Evolutionary conservation across 768 basidiomycete genomes (phyloP).

Genomic region (Leucocoprinus sp.): DNA sequence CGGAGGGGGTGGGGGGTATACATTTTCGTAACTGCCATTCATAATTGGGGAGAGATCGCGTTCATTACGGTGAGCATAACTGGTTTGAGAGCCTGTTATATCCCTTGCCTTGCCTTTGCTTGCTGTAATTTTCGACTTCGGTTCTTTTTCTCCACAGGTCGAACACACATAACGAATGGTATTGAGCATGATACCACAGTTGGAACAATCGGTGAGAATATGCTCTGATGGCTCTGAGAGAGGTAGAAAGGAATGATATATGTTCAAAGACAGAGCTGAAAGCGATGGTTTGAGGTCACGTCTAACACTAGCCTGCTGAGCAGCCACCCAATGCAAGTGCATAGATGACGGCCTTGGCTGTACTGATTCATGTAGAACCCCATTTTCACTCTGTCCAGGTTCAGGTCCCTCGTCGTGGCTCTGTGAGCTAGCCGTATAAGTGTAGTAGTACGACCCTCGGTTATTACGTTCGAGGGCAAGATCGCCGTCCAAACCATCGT

Average conservation of each 20-base stretch:
- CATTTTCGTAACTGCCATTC: conserved; percentile 20
- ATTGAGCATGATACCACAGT: conserved; percentile 67
- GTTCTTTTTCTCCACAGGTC: conserved; percentile 74
- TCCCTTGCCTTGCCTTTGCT: conserved; percentile 43
- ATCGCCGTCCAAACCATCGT: conserved; percentile 46
- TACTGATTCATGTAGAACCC: conserved; percentile 17
- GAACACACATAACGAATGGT: conserved; percentile 87
- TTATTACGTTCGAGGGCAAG: conserved; percentile 60
- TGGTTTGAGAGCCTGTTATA: conserved; percentile 11
- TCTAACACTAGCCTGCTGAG: conserved; percentile 32
- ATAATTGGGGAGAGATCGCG: conserved; percentile 4
- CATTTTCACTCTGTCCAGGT: conserved; percentile 14
- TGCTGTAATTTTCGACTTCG: conserved; percentile 20
- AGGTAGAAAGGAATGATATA: conserved; percentile 31
- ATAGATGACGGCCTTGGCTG: conserved; percentile 54
- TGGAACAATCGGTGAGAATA: conserved; percentile 73
- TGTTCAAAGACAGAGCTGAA: conserved; percentile 20
- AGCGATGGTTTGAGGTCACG: conserved; percentile 10
- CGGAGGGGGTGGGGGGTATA: neutral
- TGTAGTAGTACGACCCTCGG: conserved; percentile 71
- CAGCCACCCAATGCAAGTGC: conserved; percentile 58
- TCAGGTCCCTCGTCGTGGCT: conserved; percentile 38
- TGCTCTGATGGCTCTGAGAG: conserved; percentile 45
- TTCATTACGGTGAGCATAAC: neutral
- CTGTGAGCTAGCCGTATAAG: conserved; percentile 51